Evolutionary conservation across 1,284 basidiomycete species (phyloP).

Genomic region (Pulveroboletus sp.): DNA sequence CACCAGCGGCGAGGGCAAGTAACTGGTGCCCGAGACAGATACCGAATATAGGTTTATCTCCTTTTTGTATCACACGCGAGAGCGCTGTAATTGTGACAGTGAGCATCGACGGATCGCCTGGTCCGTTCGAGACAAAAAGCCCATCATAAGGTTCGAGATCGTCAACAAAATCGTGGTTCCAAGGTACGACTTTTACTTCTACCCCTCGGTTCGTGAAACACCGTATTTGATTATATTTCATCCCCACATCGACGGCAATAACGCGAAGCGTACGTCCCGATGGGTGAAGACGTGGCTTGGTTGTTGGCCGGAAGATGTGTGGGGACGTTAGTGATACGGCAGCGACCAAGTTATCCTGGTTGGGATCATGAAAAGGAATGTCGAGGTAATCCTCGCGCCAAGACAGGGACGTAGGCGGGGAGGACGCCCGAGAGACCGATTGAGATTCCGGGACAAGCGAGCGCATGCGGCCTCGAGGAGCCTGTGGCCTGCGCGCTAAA

Average conservation of each 20-base stretch:
- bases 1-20: conserved; percentile 92
- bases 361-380: conserved; percentile 87
- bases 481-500: conserved; percentile 58
- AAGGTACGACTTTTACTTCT: conserved; percentile 96
- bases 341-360: conserved; percentile 88
- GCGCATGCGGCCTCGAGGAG: conserved; percentile 39
- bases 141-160: conserved; percentile 86
- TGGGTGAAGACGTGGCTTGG: conserved; percentile 71
- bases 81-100: conserved; percentile 75
- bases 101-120: conserved; percentile 93
- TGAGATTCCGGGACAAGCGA: conserved; percentile 39
- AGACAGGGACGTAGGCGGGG: conserved; percentile 48
- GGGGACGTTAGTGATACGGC: conserved; percentile 79
- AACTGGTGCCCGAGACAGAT: conserved; percentile 99
- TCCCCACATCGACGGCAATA: conserved; percentile 93
- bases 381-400: conserved; percentile 87
- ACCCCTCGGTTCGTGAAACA: conserved; percentile 94
- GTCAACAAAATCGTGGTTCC: conserved; percentile 92
- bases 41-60: conserved; percentile 91
- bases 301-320: conserved; percentile 67
- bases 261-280: conserved; percentile 82
- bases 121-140: conserved; percentile 97
- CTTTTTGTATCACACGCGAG: conserved; percentile 68
- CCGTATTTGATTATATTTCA: conserved; percentile 99
- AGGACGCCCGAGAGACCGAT: conserved; percentile 53